A percentile compares a stretch with the other conserved stretches of the same genome.
phyloP scores from a whole-genome alignment of 2,329 filamentous ascomycete genomes.

The Biscogniauxia mediterranea region DNA sequence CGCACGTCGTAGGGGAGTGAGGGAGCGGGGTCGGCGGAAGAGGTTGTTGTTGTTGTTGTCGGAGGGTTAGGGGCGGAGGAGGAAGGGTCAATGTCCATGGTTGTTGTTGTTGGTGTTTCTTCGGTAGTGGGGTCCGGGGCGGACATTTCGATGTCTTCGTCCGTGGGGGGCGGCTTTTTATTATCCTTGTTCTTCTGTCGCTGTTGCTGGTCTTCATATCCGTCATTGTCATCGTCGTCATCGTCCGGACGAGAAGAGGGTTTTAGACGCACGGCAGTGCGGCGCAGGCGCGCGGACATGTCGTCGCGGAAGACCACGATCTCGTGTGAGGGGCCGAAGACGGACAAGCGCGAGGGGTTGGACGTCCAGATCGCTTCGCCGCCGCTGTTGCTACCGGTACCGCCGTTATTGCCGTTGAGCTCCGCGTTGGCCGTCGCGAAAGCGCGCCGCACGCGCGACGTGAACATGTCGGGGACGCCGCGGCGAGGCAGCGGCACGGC shows the following conservation, averaged over 20 bases:
- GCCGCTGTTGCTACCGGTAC: constrained; percentile 42
- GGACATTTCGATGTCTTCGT: constrained; percentile 34
- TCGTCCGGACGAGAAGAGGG: constrained; percentile 28
- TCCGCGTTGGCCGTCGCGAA: constrained; percentile 79
- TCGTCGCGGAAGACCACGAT: constrained; percentile 87
- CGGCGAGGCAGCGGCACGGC: constrained; percentile 68
- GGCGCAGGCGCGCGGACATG: constrained; percentile 72
- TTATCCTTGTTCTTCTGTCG: constrained; percentile 9
- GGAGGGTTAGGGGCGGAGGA: constrained; percentile 18
- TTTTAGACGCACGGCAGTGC: constrained; percentile 72
- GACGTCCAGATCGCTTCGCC: constrained; percentile 84
- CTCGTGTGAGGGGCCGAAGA: constrained; percentile 88
- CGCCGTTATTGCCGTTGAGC: constrained; percentile 35
- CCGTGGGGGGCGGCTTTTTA: constrained; percentile 10
- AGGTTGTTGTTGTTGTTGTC: constrained; percentile 36
- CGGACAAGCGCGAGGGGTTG: constrained; percentile 77
- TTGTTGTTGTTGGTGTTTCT: background rate
- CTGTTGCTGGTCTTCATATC: constrained; percentile 31
- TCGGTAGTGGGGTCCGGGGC: too few relatives aligned
- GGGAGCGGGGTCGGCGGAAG: constrained; percentile 2
- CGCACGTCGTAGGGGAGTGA: constrained; percentile 49
- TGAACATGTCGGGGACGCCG: constrained; percentile 83
- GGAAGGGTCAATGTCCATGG: too few relatives aligned
- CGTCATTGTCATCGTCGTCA: constrained; percentile 33
- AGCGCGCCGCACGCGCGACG: constrained; percentile 75